Conservation (phyloP, 2,329 filamentous ascomycete genomes). For the Penicillium sp. region DNA sequence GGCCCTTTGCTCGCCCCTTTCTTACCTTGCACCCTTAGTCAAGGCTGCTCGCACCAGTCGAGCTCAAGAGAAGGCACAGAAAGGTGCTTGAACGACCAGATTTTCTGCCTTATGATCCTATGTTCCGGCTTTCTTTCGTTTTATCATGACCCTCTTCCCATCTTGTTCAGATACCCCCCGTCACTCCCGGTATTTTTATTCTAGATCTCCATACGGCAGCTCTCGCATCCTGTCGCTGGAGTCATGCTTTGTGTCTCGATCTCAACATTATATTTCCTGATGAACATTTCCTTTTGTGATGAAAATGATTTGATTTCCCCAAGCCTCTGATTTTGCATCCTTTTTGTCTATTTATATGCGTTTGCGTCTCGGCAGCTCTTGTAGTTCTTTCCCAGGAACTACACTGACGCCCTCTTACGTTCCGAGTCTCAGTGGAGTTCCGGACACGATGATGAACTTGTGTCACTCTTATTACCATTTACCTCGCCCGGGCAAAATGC, state of each 20-base stretch:
- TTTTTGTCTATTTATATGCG: neutral
- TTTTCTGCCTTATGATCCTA: conserved; percentile 2
- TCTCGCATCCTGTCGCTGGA: conserved; percentile 13
- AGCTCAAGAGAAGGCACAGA: conserved; percentile 74
- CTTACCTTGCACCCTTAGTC: conserved; percentile 78
- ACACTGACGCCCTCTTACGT: too few species aligned
- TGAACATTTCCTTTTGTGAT: conserved; percentile 16
- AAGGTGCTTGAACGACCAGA: conserved; percentile 41
- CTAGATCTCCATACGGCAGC: conserved; percentile 19
- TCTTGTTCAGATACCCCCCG: conserved; percentile 28
- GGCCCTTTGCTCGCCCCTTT: conserved; percentile 66
- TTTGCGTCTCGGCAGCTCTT: conserved; percentile 13
- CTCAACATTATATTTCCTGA: conserved; percentile 12
- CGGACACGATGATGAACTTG: too few species aligned
- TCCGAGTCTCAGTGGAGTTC: too few species aligned
- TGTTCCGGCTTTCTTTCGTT: conserved; percentile 4
- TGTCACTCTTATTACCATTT: too few species aligned
- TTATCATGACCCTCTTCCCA: conserved; percentile 27
- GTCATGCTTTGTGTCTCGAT: conserved; percentile 10
- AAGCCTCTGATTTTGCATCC: conserved; percentile 5
- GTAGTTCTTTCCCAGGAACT: too few species aligned
- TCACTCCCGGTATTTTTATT: conserved; percentile 23
- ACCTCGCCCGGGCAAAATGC: too few species aligned
- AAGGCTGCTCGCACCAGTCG: conserved; percentile 77
- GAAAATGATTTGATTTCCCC: conserved; percentile 15